phyloP scores from a whole-genome alignment of 768 basidiomycete genomes.

The Kwoniella pini region DNA sequence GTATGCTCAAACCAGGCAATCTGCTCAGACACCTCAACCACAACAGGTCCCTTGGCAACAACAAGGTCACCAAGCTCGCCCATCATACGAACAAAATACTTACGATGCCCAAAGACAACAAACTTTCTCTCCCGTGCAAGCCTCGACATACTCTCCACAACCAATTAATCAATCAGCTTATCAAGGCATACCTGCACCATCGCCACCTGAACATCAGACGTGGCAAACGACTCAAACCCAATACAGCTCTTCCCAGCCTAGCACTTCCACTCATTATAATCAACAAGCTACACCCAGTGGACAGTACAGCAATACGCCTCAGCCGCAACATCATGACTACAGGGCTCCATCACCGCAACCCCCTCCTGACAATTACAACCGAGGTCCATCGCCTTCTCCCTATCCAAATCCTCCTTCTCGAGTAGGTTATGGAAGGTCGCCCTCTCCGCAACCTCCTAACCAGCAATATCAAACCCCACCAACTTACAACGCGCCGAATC shows the following conservation, averaged over 20 bases:
- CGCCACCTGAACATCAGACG: constrained; percentile 2
- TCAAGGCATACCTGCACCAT: constrained; percentile 6
- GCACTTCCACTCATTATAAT: constrained; percentile 3
- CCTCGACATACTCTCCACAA: constrained; percentile 14
- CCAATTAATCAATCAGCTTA: background rate
- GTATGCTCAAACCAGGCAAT: constrained; percentile 28
- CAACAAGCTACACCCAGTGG: constrained; percentile 15
- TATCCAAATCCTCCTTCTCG: background rate
- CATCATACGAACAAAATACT: background rate
- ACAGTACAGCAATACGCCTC: constrained; percentile 4
- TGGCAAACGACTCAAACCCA: constrained; percentile 15
- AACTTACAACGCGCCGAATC: background rate
- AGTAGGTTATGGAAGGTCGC: constrained; percentile 2
- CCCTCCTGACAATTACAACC: constrained; percentile 6
- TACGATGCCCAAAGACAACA: constrained; percentile 7
- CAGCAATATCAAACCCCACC: constrained; percentile 10
- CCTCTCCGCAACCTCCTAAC: constrained; percentile 5
- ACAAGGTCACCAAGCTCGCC: constrained; percentile 10
- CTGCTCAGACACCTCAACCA: background rate
- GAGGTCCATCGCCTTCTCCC: constrained; percentile 15
- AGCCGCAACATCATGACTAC: constrained; percentile 4
- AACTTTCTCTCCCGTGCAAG: background rate
- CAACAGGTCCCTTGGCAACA: constrained; percentile 26
- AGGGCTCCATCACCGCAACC: constrained; percentile 12
- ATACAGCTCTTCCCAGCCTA: background rate